Base-by-base conservation (phyloP, 176 grass and related monocot species). In the Carex parvula region DNA sequence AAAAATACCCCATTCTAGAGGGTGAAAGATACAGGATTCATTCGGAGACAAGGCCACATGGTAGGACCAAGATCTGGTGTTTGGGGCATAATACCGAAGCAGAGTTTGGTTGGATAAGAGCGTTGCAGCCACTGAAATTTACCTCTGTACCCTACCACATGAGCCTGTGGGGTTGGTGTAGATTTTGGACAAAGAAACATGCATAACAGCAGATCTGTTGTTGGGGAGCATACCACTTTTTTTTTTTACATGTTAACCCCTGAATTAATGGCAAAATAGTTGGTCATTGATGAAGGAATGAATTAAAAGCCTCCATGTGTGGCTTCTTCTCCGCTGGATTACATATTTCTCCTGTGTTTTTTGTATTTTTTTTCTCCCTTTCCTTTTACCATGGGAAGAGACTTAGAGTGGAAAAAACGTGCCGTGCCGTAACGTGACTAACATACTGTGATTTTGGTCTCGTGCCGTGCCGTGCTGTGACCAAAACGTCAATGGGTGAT, bases 11-110 rank as follows among this genome's bases (percentile, higher is more conserved):
- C 26, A 35, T 33, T 74, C 1, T 61, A 3, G 26, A 30, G 79
- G 79, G 6, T 50, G 79, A 82, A 82, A 64, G 59, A 66, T 82
- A 64, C 80, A 22, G 37, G 60, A 66, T 82, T 64, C 80, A 82
- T 82, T 82, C n/a, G 59, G 80, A 82, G 80, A 67, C 60, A 60
- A 82, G 35, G 6, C 39, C 80, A 82, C 80, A 82, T 82, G 80
- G 80, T 82, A 66, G 80, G 80, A 48, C 59, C 80, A 26, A 48
- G 59, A 82, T 66, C 80, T 26, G 80, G 60, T 82, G 62, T 82
- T 67, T 64, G 8, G 37, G n/a, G 14, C 60, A 65, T 3, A 82
- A 66, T 12, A 82, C 20, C 35, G 41, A 50, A 64, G 9, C 30
- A 22, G 6, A 66, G 18, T 82, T 82, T 82, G 80, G 80, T 61